Evolutionary conservation across 208 protist genomes (phyloP).

Genomic region (Crithidia acanthocephali): DNA sequence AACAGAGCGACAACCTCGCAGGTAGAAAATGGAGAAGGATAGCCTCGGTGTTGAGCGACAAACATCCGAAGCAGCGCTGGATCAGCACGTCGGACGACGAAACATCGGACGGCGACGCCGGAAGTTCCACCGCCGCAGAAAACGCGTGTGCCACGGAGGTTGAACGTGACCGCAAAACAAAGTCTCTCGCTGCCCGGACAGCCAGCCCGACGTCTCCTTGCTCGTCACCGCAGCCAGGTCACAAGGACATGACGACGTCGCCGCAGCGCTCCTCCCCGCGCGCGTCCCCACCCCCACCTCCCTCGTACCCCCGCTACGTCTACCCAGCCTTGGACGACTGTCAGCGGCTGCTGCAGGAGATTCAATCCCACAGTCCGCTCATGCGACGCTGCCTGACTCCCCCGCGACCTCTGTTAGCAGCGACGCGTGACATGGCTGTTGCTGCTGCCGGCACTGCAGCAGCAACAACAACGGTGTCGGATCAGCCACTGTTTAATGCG

Average conservation of each 20-base stretch:
- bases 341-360: constrained; percentile 33
- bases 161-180: background rate
- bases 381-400: constrained; percentile 38
- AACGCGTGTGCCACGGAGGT: background rate
- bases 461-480: background rate
- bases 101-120: background rate
- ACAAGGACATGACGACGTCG: no score
- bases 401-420: constrained; percentile 21
- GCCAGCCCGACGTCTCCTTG: background rate
- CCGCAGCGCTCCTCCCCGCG: background rate
- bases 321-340: constrained; percentile 37
- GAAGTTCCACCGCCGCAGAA: background rate
- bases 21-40: background rate
- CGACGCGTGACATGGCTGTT: background rate
- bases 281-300: background rate
- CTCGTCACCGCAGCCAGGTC: background rate
- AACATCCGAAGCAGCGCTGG: no score
- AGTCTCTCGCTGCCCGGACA: background rate
- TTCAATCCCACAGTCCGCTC: constrained; percentile 31
- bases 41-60: background rate
- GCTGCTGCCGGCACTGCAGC: background rate
- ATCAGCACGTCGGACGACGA: background rate
- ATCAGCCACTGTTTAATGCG: no score
- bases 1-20: background rate
- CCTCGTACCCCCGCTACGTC: background rate